Evolutionary conservation across 2,329 filamentous ascomycete genomes (phyloP).

Genomic region (Xenoacremonium recifei): DNA sequence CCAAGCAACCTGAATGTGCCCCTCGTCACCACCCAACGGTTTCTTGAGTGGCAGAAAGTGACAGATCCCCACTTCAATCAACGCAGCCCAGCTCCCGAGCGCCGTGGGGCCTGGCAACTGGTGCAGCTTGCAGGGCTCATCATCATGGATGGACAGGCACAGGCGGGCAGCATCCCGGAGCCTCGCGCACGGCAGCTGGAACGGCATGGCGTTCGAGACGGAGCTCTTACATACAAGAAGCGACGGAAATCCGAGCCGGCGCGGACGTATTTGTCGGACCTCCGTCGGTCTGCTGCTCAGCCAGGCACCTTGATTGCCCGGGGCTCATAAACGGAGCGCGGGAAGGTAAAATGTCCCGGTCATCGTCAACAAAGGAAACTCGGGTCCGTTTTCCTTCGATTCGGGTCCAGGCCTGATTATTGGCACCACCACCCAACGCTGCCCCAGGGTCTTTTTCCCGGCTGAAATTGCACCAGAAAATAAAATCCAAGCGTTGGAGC

Average conservation of each 20-base stretch:
- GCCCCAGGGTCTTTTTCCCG: slow-evolving; percentile 8
- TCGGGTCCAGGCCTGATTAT: background rate
- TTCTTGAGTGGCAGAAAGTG: no score
- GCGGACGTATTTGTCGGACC: background rate
- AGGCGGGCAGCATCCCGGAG: background rate
- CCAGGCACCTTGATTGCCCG: no score
- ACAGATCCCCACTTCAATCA: slow-evolving; percentile 1
- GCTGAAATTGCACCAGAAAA: slow-evolving; percentile 22
- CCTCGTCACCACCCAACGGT: background rate
- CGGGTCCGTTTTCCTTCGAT: no score
- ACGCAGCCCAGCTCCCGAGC: background rate
- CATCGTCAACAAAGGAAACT: no score
- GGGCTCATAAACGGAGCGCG: background rate
- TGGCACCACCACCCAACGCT: background rate
- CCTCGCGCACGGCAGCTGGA: slow-evolving; percentile 9
- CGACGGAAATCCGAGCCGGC: slow-evolving; percentile 12
- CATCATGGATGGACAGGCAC: background rate
- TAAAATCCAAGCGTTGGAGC: no score
- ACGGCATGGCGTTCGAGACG: slow-evolving; percentile 18
- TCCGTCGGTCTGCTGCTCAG: no score
- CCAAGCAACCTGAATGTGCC: background rate
- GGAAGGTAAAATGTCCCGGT: no score
- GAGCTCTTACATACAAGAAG: slow-evolving; percentile 10
- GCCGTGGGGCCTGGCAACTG: background rate
- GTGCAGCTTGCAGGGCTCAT: background rate